Evolutionary conservation across 352 stramenopile genomes (phyloP), one percentile per base, ranked within the genome.

Genomic region (Phytophthora tubulina): DNA sequence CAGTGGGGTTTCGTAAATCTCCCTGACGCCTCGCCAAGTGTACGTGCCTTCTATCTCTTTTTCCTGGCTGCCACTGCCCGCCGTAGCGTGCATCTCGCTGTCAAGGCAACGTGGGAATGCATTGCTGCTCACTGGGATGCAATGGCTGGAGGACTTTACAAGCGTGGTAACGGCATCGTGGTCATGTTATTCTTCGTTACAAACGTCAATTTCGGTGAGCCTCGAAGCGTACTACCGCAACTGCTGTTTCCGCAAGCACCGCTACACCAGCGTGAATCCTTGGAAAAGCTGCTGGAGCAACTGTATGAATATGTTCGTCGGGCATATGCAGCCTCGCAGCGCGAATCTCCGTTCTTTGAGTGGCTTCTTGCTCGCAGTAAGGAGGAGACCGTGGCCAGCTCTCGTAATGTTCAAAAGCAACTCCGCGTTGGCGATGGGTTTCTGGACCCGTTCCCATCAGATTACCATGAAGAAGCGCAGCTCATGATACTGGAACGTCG

Each of bases 171-270:
- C 21, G 79, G 67, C 31, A 88, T 90, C 42, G 72, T 89, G 5
- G 63, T 77, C 10, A 90, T 92, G 77, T 54, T 91, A 9, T 89
- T 89, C 60, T 92, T 87, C 42, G 74, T 86, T 31, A 89, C 81
- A 1, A 83, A 90, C 35, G 73, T 91, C 38, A 90, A 85, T 59
- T 87, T 88, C 33, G 79, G 81, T 1, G 76, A 87, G 36, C 51
- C 59, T 52, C 73, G 75, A 42, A 81, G 73, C 38, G 75, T 88
- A 27, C 45, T 92, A 2, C 79, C 76, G 3, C 69, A 87, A 32
- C 46, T 88, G 1, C 31, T 90, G 50, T 90, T 91, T 41, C 69
- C 61, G 4, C 57, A 72, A 32, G 79, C 80, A 14, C 79, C 81
- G 7, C 35, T 54, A 1, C 77, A 88, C n/a, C 81, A 90, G 36